A percentile compares a stretch with the other conserved stretches of the same genome.
phyloP scores from a whole-genome alignment of 768 basidiomycete genomes.

The Crassisporium funariophilum region DNA sequence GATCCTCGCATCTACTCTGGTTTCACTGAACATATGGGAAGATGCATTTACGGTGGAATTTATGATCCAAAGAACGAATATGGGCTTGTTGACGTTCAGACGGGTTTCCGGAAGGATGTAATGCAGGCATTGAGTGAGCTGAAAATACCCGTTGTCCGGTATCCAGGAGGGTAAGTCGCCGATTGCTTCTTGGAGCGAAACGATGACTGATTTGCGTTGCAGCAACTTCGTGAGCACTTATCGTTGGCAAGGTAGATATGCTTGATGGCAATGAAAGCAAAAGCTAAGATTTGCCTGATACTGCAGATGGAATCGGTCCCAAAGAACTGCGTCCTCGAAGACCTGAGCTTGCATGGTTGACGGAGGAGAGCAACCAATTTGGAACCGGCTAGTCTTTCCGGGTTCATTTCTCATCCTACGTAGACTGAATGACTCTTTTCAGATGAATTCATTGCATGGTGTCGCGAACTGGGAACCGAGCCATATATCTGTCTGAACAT shows the following conservation, averaged over 20 bases:
- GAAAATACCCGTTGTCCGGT: conserved; percentile 50
- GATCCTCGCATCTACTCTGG: conserved; percentile 59
- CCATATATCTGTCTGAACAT: conserved; percentile 65
- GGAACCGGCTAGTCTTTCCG: conserved; percentile 44
- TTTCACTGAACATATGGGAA: conserved; percentile 63
- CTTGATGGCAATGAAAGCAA: neutral
- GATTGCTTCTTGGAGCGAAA: neutral
- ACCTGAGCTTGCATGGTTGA: conserved; percentile 63
- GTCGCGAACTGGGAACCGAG: conserved; percentile 49
- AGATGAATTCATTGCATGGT: conserved; percentile 60
- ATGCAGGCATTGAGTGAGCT: conserved; percentile 46
- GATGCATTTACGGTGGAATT: conserved; percentile 56
- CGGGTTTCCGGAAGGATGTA: conserved; percentile 55
- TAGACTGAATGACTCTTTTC: neutral
- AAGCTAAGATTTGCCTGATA: too few species aligned
- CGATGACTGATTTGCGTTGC: neutral
- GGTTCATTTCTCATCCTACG: neutral
- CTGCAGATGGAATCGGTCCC: conserved; percentile 56
- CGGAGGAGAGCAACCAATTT: conserved; percentile 62
- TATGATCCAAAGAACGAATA: conserved; percentile 40
- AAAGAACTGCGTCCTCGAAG: conserved; percentile 48
- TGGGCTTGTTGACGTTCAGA: conserved; percentile 38
- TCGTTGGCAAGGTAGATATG: conserved; percentile 46
- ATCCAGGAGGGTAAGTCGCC: conserved; percentile 50
- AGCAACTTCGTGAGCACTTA: conserved; percentile 59